phyloP scores from a whole-genome alignment of 805 yeast species.

The Suhomyces tanzawaensis region DNA sequence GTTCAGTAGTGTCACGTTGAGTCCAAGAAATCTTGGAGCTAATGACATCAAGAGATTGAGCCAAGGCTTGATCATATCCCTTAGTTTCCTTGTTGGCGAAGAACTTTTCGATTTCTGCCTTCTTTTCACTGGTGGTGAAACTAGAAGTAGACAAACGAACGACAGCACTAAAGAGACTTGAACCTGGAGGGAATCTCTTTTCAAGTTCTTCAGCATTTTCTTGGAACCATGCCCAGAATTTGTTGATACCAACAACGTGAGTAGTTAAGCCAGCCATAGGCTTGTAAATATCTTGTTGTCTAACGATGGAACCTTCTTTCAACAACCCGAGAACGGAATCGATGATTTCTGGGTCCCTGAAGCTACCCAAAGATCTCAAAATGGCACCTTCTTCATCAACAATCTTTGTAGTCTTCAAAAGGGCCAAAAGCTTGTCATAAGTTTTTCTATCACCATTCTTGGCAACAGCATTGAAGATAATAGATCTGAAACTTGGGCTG shows the following conservation, averaged over 20 bases:
- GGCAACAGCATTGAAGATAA: slow-evolving; percentile 68
- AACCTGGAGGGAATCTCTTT: slow-evolving; percentile 73
- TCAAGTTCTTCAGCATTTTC: slow-evolving; percentile 68
- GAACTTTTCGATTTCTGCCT: slow-evolving; percentile 49
- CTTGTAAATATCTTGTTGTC: slow-evolving; percentile 68
- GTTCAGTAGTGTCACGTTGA: slow-evolving; percentile 48
- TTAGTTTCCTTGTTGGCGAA: slow-evolving; percentile 54
- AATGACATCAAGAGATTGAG: slow-evolving; percentile 62
- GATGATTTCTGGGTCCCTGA: slow-evolving; percentile 50
- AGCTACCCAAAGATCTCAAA: slow-evolving; percentile 64
- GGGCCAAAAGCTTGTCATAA: slow-evolving; percentile 58
- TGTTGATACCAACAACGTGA: slow-evolving; percentile 62
- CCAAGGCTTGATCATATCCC: slow-evolving; percentile 63
- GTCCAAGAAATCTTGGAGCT: slow-evolving; percentile 58
- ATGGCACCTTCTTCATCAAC: slow-evolving; percentile 71
- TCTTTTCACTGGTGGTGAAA: slow-evolving; percentile 55
- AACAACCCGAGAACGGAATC: slow-evolving; percentile 55
- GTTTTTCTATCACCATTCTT: slow-evolving; percentile 58
- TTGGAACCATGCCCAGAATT: slow-evolving; percentile 72
- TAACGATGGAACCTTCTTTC: slow-evolving; percentile 56
- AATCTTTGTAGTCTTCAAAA: slow-evolving; percentile 59
- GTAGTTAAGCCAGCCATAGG: slow-evolving; percentile 74
- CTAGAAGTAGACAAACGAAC: slow-evolving; percentile 61
- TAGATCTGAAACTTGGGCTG: slow-evolving; percentile 68
- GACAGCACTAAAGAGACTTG: slow-evolving; percentile 75